These are phyloP conservation scores for Arachnomyces sp. DNA, from an alignment of 2,329 filamentous ascomycete genomes.

Conservation along the genomic window DNA sequence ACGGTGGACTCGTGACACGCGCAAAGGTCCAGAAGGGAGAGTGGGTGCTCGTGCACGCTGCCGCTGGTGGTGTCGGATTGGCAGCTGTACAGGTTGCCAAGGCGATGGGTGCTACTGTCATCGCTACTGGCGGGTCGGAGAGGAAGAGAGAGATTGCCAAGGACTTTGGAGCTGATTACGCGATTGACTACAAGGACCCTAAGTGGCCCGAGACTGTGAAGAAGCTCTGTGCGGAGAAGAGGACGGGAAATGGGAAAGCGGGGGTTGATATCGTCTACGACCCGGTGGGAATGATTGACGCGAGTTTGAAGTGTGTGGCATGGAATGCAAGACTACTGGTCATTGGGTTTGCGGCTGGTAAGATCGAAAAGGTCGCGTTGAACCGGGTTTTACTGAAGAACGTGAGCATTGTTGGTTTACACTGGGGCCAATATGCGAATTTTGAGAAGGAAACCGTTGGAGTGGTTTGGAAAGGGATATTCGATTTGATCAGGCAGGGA, in stretches of 20 bases:
- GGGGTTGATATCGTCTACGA: conserved; percentile 94
- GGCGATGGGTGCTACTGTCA: conserved; percentile 82
- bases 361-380: conserved; percentile 84
- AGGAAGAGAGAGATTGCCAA: conserved; percentile 74
- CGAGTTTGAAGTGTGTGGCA: conserved; percentile 80
- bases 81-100: conserved; percentile 93
- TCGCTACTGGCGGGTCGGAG: conserved; percentile 77
- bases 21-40: conserved; percentile 74
- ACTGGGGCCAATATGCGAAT: conserved; percentile 79
- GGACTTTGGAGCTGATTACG: conserved; percentile 76
- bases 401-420: conserved; percentile 78
- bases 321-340: conserved; percentile 88
- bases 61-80: conserved; percentile 83
- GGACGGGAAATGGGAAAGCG: conserved; percentile 56
- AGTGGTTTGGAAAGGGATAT: conserved; percentile 75
- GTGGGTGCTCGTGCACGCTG: conserved; percentile 83
- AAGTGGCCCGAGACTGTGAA: conserved; percentile 63
- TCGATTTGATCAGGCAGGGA: conserved; percentile 65
- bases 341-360: conserved; percentile 79
- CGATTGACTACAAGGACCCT: conserved; percentile 70
- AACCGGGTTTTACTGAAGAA: conserved; percentile 93
- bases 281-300: conserved; percentile 82
- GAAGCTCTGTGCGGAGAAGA: conserved; percentile 47
- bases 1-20: conserved; percentile 71
- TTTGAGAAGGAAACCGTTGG: conserved; percentile 64